Conservation (phyloP, 2,329 filamentous ascomycete genomes). For the Alternaria sp. region DNA sequence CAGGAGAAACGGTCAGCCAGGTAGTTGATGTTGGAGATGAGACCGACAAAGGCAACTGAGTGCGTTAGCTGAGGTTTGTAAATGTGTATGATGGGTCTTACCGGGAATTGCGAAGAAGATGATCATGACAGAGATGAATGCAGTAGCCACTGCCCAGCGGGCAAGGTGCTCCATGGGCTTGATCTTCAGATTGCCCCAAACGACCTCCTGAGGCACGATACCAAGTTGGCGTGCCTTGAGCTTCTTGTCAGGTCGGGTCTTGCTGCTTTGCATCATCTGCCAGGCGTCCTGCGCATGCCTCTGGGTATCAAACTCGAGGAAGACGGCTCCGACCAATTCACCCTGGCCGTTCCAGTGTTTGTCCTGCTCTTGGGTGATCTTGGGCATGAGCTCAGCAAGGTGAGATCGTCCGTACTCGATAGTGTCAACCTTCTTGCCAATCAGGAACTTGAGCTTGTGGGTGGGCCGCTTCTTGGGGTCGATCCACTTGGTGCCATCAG, state of each 20-base stretch:
- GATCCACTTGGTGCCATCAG: constrained; percentile 51
- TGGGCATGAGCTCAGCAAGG: constrained; percentile 74
- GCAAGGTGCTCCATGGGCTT: constrained; percentile 39
- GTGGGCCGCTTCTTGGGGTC: constrained; percentile 51
- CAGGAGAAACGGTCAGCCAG: constrained; percentile 48
- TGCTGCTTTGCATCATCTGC: constrained; percentile 63
- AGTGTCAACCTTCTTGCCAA: constrained; percentile 64
- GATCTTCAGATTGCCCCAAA: constrained; percentile 56
- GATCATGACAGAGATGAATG: constrained; percentile 50
- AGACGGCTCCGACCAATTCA: constrained; percentile 75
- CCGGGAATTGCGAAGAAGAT: constrained; percentile 55
- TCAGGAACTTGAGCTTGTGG: constrained; percentile 50
- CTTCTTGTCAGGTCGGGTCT: constrained; percentile 44
- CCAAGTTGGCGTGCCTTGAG: constrained; percentile 52
- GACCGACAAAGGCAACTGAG: constrained; percentile 51
- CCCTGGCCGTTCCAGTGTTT: constrained; percentile 71
- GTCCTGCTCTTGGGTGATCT: constrained; percentile 71
- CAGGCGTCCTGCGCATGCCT: constrained; percentile 83
- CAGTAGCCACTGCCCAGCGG: constrained; percentile 44
- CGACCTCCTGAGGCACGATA: constrained; percentile 54
- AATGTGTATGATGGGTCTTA: constrained; percentile 3
- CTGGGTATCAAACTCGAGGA: constrained; percentile 86
- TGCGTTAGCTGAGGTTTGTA: constrained; percentile 12
- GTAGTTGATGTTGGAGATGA: constrained; percentile 54
- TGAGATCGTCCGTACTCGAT: constrained; percentile 84